Conservation (phyloP, 163 green algal species). For the Botryococcus braunii region DNA sequence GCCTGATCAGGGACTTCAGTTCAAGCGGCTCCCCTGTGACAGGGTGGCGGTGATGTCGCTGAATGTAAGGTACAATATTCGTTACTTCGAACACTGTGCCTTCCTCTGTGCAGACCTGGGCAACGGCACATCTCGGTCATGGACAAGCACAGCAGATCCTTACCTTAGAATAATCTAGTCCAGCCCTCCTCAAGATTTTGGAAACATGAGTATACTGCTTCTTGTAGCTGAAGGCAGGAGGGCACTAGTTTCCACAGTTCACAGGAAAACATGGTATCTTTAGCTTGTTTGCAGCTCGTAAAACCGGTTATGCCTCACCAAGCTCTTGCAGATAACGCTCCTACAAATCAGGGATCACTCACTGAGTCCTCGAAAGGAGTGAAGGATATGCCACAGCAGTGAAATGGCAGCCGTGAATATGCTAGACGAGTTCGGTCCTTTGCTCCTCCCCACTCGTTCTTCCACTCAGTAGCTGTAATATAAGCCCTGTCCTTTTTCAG, state of each 20-base stretch:
- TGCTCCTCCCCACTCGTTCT: slow-evolving; percentile 71
- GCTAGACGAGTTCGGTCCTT: slow-evolving; percentile 40
- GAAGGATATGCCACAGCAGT: slow-evolving; percentile 94
- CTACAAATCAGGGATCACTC: not conserved
- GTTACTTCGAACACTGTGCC: slow-evolving; percentile 80
- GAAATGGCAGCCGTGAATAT: slow-evolving; percentile 85
- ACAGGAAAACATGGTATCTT: not conserved
- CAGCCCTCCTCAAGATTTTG: not conserved
- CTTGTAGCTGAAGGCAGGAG: not conserved
- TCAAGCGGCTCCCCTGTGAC: slow-evolving; percentile 73
- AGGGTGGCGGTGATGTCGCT: slow-evolving; percentile 77
- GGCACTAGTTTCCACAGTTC: too few relatives aligned
- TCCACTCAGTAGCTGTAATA: slow-evolving; percentile 86
- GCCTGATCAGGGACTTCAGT: slow-evolving; percentile 79
- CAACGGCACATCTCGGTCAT: too few relatives aligned
- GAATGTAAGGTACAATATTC: slow-evolving; percentile 80
- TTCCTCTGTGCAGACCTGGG: slow-evolving; percentile 70
- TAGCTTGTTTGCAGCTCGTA: not conserved
- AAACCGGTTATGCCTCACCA: not conserved
- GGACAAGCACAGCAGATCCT: too few relatives aligned
- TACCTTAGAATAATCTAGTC: not conserved
- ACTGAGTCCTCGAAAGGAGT: slow-evolving; percentile 91
- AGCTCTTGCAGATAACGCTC: too few relatives aligned
- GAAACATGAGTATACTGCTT: not conserved
- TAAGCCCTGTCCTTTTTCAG: slow-evolving; percentile 66